Conservation (phyloP, 305 asterid species). For the Fraxinus angustifolia region DNA sequence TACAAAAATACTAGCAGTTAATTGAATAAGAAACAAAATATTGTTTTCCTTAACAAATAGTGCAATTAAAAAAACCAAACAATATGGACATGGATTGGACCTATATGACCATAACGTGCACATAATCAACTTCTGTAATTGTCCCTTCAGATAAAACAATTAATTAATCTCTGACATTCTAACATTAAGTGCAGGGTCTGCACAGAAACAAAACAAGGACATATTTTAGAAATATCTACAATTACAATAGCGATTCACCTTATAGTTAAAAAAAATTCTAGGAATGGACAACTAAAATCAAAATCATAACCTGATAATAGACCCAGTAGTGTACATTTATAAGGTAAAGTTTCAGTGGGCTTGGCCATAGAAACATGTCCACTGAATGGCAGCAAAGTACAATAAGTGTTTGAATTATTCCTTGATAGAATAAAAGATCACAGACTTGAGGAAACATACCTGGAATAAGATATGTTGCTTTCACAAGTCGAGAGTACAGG, state of each 20-base stretch:
- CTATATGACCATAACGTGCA: background rate
- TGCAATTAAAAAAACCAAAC: background rate
- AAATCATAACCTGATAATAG: background rate
- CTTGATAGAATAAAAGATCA: background rate
- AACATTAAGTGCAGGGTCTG: background rate
- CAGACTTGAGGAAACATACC: slow-evolving; percentile 34
- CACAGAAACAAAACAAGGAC: background rate
- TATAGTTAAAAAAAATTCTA: background rate
- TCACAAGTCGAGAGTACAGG: slow-evolving; percentile 66
- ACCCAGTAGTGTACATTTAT: background rate
- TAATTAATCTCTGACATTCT: background rate
- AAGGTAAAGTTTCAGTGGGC: background rate
- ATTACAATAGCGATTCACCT: background rate
- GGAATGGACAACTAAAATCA: background rate
- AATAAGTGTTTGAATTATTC: background rate
- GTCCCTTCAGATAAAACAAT: background rate
- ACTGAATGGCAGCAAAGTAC: background rate
- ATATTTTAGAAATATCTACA: background rate
- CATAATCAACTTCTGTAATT: background rate
- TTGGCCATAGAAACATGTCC: background rate
- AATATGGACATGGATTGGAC: background rate
- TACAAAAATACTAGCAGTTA: background rate
- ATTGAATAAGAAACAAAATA: background rate
- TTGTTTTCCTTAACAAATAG: background rate
- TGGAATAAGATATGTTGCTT: slow-evolving; percentile 45